Conservation (phyloP, 1,284 basidiomycete species). For the Ceratobasidium sp. region DNA sequence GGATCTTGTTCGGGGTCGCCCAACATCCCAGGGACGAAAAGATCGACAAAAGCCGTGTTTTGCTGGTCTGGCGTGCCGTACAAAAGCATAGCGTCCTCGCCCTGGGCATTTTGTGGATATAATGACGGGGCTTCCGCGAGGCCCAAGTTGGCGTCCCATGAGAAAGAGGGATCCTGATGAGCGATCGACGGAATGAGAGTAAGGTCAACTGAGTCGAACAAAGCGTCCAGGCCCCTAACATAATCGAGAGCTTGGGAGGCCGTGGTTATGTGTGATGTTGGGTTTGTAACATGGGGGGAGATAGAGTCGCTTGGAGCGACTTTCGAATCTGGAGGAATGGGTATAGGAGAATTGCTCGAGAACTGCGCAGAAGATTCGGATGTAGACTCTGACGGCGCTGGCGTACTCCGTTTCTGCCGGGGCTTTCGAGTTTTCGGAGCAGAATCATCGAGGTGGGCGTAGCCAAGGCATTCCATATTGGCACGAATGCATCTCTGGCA, state of each 20-base stretch:
- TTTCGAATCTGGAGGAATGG: background rate
- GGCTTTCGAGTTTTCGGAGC: background rate
- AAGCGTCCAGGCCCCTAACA: too few species aligned
- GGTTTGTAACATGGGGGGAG: too few species aligned
- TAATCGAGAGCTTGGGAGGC: too few species aligned
- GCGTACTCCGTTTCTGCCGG: background rate
- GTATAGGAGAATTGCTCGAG: background rate
- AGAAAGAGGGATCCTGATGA: background rate
- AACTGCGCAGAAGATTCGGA: too few species aligned
- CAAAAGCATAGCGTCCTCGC: background rate
- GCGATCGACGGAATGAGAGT: background rate
- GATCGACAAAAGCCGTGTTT: background rate
- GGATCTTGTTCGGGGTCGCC: too few species aligned
- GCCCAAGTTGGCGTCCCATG: too few species aligned
- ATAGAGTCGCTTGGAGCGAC: too few species aligned
- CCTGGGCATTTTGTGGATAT: background rate
- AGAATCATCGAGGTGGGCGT: background rate
- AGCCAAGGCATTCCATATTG: slow-evolving; percentile 9
- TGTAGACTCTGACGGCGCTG: background rate
- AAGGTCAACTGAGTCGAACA: too few species aligned
- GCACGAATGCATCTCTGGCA: background rate
- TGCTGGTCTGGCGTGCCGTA: background rate
- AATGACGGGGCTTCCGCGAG: background rate
- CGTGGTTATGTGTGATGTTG: too few species aligned
- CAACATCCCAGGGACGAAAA: too few species aligned